phyloP scores from a whole-genome alignment of 306 rosid species.

The Macrotyloma uniflorum region DNA sequence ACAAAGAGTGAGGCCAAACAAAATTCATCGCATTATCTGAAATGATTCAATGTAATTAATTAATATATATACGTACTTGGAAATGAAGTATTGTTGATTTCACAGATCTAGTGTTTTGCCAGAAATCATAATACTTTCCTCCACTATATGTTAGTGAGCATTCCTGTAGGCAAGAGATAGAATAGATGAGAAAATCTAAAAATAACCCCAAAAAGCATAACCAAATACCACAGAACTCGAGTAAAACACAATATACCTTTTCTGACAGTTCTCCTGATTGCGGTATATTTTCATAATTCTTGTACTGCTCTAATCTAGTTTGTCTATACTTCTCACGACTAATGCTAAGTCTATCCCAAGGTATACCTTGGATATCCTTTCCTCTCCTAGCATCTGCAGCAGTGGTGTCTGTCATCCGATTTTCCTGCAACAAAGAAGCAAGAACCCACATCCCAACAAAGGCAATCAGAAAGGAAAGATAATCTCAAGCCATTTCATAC shows the following conservation, averaged over 20 bases:
- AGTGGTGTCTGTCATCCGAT: constrained; percentile 43
- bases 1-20: background rate
- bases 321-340: constrained; percentile 57
- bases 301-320: constrained; percentile 83
- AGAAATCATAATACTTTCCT: constrained; percentile 65
- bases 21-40: background rate
- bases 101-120: constrained; percentile 79
- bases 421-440: constrained; percentile 37
- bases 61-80: constrained; percentile 48
- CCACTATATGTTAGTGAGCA: constrained; percentile 67
- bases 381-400: constrained; percentile 49
- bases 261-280: constrained; percentile 70
- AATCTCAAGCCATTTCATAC: background rate
- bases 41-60: background rate
- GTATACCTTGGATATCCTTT: constrained; percentile 53
- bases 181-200: background rate
- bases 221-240: background rate
- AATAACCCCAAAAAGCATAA: constrained; percentile 9
- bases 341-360: constrained; percentile 54
- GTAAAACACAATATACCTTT: constrained; percentile 54
- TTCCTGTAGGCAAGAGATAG: constrained; percentile 49
- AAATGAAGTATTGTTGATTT: constrained; percentile 87
- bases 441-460: background rate
- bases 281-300: constrained; percentile 78
- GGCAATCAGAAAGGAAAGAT: constrained; percentile 1